Percentiles rank a stretch among this genome's conserved stretches.
phyloP scores from a whole-genome alignment of 129 eudicot species.

The Chrysanthemum seticuspe region DNA sequence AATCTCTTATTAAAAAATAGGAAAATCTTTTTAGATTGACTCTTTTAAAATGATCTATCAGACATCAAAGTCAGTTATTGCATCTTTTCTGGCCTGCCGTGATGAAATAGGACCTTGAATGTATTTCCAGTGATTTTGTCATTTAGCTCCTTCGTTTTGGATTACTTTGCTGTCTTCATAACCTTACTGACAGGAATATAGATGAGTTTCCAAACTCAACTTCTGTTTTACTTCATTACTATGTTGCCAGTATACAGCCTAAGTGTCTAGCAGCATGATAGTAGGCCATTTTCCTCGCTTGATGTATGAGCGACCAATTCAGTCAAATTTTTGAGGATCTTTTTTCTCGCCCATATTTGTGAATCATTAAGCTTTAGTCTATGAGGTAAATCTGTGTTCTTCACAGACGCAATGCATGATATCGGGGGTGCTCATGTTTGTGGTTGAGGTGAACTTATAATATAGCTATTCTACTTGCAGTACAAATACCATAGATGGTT shows the following conservation, averaged over 20 bases:
- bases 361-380: background rate
- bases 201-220: background rate
- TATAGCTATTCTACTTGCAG: too few species aligned
- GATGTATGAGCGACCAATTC: background rate
- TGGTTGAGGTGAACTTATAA: conserved; percentile 7
- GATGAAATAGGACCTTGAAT: background rate
- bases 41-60: background rate
- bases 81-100: background rate
- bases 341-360: background rate
- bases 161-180: conserved; percentile 6
- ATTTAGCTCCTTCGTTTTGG: background rate
- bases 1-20: background rate
- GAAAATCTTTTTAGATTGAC: background rate
- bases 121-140: background rate
- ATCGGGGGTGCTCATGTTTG: background rate
- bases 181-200: conserved; percentile 3
- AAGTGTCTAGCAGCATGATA: background rate
- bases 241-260: background rate
- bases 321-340: background rate
- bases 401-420: background rate
- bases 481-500: too few species aligned
- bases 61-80: background rate
- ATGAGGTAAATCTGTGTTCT: background rate
- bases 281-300: background rate
- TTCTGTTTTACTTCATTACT: conserved; percentile 4